These are phyloP conservation scores for Boeremia lycopersici DNA, from an alignment of 2,329 filamentous ascomycete species.

Conservation along the genomic window DNA sequence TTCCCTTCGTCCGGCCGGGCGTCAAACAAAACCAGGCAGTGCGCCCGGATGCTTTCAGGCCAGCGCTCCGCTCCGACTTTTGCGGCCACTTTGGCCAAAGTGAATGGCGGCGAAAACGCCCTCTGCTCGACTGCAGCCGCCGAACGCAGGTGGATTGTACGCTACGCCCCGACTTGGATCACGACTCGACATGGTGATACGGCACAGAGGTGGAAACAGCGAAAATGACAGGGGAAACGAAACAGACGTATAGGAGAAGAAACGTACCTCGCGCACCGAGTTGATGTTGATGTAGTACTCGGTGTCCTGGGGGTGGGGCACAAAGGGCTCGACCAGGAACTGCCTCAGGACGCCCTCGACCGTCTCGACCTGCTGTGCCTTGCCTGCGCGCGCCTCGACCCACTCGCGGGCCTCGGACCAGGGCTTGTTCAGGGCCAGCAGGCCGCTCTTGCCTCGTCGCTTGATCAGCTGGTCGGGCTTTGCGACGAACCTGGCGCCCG, in stretches of 20 bases:
- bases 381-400: slow-evolving; percentile 90
- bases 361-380: slow-evolving; percentile 91
- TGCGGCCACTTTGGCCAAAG: slow-evolving; percentile 11
- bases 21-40: slow-evolving; percentile 44
- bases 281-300: slow-evolving; percentile 99
- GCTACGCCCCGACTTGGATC: slow-evolving; percentile 4
- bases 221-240: not conserved
- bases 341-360: slow-evolving; percentile 86
- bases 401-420: slow-evolving; percentile 94
- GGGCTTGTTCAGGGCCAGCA: slow-evolving; percentile 94
- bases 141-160: not conserved
- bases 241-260: slow-evolving; percentile 20
- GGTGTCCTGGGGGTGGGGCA: slow-evolving; percentile 91
- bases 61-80: slow-evolving; percentile 21
- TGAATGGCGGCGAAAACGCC: slow-evolving; percentile 15
- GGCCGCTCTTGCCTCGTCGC: slow-evolving; percentile 97
- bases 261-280: slow-evolving; percentile 96
- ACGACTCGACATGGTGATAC: slow-evolving; percentile 6
- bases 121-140: slow-evolving; percentile 8
- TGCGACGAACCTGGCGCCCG: slow-evolving; percentile 90
- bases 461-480: slow-evolving; percentile 99
- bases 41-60: slow-evolving; percentile 31
- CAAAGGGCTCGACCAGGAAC: slow-evolving; percentile 98
- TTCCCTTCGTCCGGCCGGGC: slow-evolving; percentile 50
- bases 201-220: not conserved